phyloP scores from a whole-genome alignment of 2,329 filamentous ascomycete species.

The Calonectria crousiana region DNA sequence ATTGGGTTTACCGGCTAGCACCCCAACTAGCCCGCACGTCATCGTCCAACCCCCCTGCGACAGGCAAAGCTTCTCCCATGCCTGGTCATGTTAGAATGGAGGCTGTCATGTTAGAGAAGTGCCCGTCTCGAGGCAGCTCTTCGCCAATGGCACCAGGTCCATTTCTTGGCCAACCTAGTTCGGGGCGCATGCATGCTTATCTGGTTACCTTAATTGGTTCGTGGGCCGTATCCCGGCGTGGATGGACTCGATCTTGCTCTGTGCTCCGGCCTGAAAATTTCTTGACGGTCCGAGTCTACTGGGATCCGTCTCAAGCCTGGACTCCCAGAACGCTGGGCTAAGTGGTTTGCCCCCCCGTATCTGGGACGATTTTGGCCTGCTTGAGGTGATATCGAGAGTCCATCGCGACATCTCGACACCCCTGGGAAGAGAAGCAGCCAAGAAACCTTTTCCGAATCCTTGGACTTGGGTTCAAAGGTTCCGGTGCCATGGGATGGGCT shows the following conservation, averaged over 20 bases:
- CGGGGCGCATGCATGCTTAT: constrained; percentile 30
- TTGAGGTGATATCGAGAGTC: constrained; percentile 40
- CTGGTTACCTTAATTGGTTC: constrained; percentile 27
- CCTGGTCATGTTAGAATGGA: constrained; percentile 22
- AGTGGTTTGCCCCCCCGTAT: neutral
- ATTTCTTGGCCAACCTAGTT: neutral
- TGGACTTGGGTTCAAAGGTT: neutral
- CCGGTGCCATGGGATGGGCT: neutral
- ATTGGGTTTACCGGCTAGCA: constrained; percentile 32
- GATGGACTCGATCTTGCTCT: constrained; percentile 22
- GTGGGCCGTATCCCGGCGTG: constrained; percentile 7
- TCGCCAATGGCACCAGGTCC: constrained; percentile 16
- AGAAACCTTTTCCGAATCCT: constrained; percentile 6
- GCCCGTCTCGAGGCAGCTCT: neutral
- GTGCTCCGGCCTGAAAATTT: constrained; percentile 4
- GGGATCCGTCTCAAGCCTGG: neutral
- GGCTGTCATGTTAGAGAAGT: neutral
- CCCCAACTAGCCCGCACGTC: constrained; percentile 32
- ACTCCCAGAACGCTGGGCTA: neutral
- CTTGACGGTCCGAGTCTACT: neutral
- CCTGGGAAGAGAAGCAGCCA: neutral
- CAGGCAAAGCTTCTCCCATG: constrained; percentile 25
- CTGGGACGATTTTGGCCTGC: neutral
- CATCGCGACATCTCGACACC: constrained; percentile 41
- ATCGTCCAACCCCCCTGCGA: constrained; percentile 28